Percentiles rank a stretch among this genome's conserved stretches.
Evolutionary conservation across 139 green algal genomes (phyloP).

Genomic region (Chlorella sp.): DNA sequence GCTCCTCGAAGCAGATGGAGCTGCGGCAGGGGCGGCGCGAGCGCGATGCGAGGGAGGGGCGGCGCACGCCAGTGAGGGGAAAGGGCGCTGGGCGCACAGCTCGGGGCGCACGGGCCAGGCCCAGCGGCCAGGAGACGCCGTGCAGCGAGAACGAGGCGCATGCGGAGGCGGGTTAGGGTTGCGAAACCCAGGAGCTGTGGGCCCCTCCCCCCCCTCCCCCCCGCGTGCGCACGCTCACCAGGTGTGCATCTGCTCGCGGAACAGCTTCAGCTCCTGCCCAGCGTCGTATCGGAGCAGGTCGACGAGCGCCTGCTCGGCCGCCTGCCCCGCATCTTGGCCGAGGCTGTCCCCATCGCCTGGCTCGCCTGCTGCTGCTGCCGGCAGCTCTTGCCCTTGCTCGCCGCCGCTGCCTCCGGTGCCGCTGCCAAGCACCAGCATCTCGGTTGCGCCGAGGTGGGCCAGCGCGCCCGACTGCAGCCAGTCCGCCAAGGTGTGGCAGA

Average conservation of each 20-base stretch:
- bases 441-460: constrained; percentile 26
- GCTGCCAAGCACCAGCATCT: constrained; percentile 27
- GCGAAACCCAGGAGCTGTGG: too few relatives aligned
- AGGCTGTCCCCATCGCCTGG: neutral
- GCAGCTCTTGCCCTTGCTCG: neutral
- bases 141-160: too few relatives aligned
- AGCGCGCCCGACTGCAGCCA: constrained; percentile 52
- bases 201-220: too few relatives aligned
- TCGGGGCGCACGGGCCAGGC: too few relatives aligned
- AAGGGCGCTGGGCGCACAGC: too few relatives aligned
- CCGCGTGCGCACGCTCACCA: too few relatives aligned
- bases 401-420: neutral
- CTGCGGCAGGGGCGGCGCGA: too few relatives aligned
- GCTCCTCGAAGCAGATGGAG: constrained; percentile 72
- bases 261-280: too few relatives aligned
- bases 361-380: neutral
- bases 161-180: too few relatives aligned
- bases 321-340: neutral
- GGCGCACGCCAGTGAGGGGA: too few relatives aligned
- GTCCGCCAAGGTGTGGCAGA: constrained; percentile 59
- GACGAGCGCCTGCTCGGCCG: constrained; percentile 33
- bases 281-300: constrained; percentile 45
- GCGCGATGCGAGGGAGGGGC: too few relatives aligned
- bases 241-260: constrained; percentile 12
- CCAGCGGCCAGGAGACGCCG: too few relatives aligned